phyloP scores from a whole-genome alignment of 2,329 filamentous ascomycete species.

The Trichoderma afroharzianum region DNA sequence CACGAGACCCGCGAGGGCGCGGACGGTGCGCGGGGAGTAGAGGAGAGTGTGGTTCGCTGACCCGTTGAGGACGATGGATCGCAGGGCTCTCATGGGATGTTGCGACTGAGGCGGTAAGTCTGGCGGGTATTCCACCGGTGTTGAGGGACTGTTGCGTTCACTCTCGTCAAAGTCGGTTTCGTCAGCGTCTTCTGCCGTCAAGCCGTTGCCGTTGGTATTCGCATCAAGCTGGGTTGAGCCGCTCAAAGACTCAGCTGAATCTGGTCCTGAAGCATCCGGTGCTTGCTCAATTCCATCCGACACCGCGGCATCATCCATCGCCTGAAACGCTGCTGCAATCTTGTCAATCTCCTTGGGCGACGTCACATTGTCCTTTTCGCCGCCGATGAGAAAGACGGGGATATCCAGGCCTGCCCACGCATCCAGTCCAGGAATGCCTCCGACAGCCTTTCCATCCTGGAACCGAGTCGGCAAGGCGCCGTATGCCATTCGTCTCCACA shows the following conservation, averaged over 20 bases:
- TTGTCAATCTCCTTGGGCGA: constrained; percentile 67
- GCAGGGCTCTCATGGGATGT: constrained; percentile 54
- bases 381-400: constrained; percentile 76
- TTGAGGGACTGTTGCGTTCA: constrained; percentile 41
- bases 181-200: constrained; percentile 30
- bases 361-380: constrained; percentile 72
- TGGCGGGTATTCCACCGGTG: constrained; percentile 40
- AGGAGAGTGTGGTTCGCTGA: constrained; percentile 82
- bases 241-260: constrained; percentile 48
- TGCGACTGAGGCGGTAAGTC: constrained; percentile 46
- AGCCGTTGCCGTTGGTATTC: not conserved
- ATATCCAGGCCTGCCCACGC: constrained; percentile 69
- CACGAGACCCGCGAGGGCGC: constrained; percentile 74
- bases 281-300: constrained; percentile 27
- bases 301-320: constrained; percentile 10
- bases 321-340: constrained; percentile 49
- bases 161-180: not conserved
- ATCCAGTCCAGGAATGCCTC: constrained; percentile 65
- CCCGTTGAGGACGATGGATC: constrained; percentile 66
- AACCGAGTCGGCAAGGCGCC: constrained; percentile 62
- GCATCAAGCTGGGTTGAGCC: constrained; percentile 30
- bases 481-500: constrained; percentile 78
- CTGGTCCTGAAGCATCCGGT: constrained; percentile 35
- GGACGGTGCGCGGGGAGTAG: constrained; percentile 72
- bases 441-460: constrained; percentile 46